phyloP scores from a whole-genome alignment of 1,139 yeast species.

The Hansenula lynferdii region DNA sequence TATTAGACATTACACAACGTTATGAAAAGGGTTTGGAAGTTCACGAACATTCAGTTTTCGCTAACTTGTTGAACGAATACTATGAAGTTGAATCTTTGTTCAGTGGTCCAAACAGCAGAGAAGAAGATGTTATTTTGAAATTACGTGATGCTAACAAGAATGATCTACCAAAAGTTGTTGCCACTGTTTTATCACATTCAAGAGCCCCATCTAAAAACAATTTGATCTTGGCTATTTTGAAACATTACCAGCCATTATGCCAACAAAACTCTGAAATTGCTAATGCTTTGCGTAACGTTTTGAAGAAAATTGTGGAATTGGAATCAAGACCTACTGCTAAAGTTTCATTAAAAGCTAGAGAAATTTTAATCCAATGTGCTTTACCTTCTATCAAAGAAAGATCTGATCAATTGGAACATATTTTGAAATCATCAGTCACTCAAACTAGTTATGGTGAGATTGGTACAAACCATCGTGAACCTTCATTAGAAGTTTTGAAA shows the following conservation, averaged over 20 bases:
- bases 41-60: constrained; percentile 78
- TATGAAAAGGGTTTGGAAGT: constrained; percentile 74
- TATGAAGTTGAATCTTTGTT: constrained; percentile 74
- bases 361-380: constrained; percentile 92
- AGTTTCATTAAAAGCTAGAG: constrained; percentile 95
- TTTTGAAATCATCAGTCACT: constrained; percentile 86
- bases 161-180: constrained; percentile 68
- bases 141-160: constrained; percentile 85
- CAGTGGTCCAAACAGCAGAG: constrained; percentile 68
- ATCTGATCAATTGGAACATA: constrained; percentile 95
- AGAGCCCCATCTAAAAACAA: constrained; percentile 93
- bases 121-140: constrained; percentile 79
- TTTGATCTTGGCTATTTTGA: constrained; percentile 78
- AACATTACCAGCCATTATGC: constrained; percentile 73
- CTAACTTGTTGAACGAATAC: constrained; percentile 64
- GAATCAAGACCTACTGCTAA: constrained; percentile 89
- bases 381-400: constrained; percentile 95
- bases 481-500: constrained; percentile 72
- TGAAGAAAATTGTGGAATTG: constrained; percentile 77
- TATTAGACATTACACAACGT: constrained; percentile 62
- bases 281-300: constrained; percentile 59
- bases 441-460: constrained; percentile 87
- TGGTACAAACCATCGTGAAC: constrained; percentile 71
- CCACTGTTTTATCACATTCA: constrained; percentile 79
- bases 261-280: constrained; percentile 67